Conservation (phyloP, 331 rosid genomes). For the Erythrophleum ivorense region DNA sequence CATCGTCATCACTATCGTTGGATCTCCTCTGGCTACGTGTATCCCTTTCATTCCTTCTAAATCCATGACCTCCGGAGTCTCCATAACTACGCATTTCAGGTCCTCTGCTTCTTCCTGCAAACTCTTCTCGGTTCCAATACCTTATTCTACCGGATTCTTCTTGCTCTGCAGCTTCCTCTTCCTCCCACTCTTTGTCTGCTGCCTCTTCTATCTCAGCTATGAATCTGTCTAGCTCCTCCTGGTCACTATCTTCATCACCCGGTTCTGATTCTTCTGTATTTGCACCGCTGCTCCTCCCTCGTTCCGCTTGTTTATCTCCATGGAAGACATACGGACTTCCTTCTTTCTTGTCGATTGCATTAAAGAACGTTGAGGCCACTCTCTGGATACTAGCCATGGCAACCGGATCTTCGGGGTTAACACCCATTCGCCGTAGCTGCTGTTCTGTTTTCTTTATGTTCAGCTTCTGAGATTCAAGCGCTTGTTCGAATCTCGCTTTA, state of each 20-base stretch:
- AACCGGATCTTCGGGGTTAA: constrained; percentile 91
- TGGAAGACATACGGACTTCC: constrained; percentile 85
- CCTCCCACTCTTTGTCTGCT: constrained; percentile 83
- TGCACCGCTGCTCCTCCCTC: too few relatives aligned
- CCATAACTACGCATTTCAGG: too few relatives aligned
- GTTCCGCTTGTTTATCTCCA: constrained; percentile 55
- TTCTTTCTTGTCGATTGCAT: constrained; percentile 86
- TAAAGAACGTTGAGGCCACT: constrained; percentile 90
- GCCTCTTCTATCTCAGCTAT: constrained; percentile 92
- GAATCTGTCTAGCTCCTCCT: constrained; percentile 82
- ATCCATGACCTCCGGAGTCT: too few relatives aligned
- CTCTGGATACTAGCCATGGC: constrained; percentile 93
- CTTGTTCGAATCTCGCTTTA: constrained; percentile 97
- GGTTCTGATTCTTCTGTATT: constrained; percentile 45
- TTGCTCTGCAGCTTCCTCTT: constrained; percentile 87
- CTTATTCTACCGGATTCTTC: constrained; percentile 68
- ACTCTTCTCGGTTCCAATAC: constrained; percentile 83
- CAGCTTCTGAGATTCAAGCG: constrained; percentile 91
- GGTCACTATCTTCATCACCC: constrained; percentile 61
- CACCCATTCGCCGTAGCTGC: constrained; percentile 83
- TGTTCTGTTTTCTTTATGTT: constrained; percentile 90
- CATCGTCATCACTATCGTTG: too few relatives aligned
- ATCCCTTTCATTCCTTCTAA: constrained; percentile 49
- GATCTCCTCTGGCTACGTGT: too few relatives aligned
- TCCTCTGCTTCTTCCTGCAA: constrained; percentile 70